Evolutionary conservation across 345 rosid genomes (phyloP), one percentile per base, ranked within the genome.

Genomic region (Firmiana major): DNA sequence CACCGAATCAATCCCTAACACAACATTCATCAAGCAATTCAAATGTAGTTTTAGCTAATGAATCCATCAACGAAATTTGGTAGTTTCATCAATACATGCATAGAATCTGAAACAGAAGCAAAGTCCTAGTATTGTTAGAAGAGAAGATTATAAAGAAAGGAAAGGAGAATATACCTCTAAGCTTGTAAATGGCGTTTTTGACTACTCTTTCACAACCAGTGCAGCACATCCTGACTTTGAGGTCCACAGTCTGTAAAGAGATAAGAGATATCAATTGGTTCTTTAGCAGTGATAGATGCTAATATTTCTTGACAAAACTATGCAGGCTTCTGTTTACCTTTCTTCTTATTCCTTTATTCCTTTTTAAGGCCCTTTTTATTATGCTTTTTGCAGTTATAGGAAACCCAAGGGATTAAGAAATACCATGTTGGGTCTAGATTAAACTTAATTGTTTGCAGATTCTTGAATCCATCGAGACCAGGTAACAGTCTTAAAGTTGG

Each of bases 141-240:
- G 4, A 5, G 40, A 34, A 63, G 73, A 28, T 69, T 46, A 45
- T 1, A 45, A 45, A 45, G 49, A 48, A 12, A 22, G 11, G 55
- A 45, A 45, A 67, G 24, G 42, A 36, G 63, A 71, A 76, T 45
- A 24, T 83, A 92, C 98, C 98, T 87, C 88, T 89, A 63, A 95
- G 97, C 77, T 95, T 95, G 86, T 83, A 79, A 81, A 95, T 87
- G 74, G 99, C 91, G 73, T 89, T 90, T 75, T 86, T 95, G 57
- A 95, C 98, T 21, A 95, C 92, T 80, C 96, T 85, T 76, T 93
- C 99, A 76, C 99, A 95, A 19, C 99, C 99, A 40, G 81, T 85
- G 89, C 99, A 95, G 83, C 99, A 95, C 98, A 95, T 95, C 81
- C 97, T 71, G n/a, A 95, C 97, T 81, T 93, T 95, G 73, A 95